A percentile compares a stretch with the other conserved stretches of the same genome.
Conservation (phyloP, 2,329 filamentous ascomycete genomes). For the Fusarium pseudocircinatum region DNA sequence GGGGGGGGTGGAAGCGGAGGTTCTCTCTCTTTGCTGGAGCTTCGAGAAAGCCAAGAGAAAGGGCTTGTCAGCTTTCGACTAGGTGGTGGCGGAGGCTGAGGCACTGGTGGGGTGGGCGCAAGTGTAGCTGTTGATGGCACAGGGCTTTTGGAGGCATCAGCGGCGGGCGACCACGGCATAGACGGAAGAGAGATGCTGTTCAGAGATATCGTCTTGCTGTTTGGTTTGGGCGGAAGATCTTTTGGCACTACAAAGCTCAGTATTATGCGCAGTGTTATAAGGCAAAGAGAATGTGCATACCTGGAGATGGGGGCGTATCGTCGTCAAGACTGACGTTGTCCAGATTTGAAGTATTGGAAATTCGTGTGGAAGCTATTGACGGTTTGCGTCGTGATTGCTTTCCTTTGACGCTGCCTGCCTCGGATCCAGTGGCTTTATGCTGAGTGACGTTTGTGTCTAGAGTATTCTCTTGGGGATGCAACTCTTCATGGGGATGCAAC, state of each 20-base stretch:
- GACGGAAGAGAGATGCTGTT: slow-evolving; percentile 79
- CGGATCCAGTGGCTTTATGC: slow-evolving; percentile 20
- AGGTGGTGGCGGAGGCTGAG: slow-evolving; percentile 50
- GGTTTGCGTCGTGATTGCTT: slow-evolving; percentile 47
- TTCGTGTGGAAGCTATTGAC: slow-evolving; percentile 53
- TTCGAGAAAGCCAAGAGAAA: slow-evolving; percentile 86
- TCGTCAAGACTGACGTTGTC: slow-evolving; percentile 76
- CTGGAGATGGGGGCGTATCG: slow-evolving; percentile 45
- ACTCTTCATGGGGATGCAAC: slow-evolving; percentile 13
- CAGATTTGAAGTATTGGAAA: slow-evolving; percentile 59
- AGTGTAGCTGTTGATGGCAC: slow-evolving; percentile 47
- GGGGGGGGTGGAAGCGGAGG: slow-evolving; percentile 63
- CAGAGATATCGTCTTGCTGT: slow-evolving; percentile 68
- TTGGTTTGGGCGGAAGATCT: slow-evolving; percentile 48
- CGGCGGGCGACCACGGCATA: slow-evolving; percentile 75
- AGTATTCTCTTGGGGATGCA: slow-evolving; percentile 11
- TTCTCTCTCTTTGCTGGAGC: slow-evolving; percentile 67
- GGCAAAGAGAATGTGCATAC: slow-evolving; percentile 36
- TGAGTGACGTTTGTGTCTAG: slow-evolving; percentile 24
- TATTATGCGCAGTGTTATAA: not conserved
- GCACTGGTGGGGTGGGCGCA: slow-evolving; percentile 46
- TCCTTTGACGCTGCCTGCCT: slow-evolving; percentile 26
- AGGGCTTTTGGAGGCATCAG: slow-evolving; percentile 59
- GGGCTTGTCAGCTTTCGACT: slow-evolving; percentile 83
- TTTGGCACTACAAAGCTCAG: slow-evolving; percentile 44